Evolutionary conservation across 139 green algal species (phyloP), one percentile per base, ranked within the genome.

Genomic region (Raphidocelis subcapitata): DNA sequence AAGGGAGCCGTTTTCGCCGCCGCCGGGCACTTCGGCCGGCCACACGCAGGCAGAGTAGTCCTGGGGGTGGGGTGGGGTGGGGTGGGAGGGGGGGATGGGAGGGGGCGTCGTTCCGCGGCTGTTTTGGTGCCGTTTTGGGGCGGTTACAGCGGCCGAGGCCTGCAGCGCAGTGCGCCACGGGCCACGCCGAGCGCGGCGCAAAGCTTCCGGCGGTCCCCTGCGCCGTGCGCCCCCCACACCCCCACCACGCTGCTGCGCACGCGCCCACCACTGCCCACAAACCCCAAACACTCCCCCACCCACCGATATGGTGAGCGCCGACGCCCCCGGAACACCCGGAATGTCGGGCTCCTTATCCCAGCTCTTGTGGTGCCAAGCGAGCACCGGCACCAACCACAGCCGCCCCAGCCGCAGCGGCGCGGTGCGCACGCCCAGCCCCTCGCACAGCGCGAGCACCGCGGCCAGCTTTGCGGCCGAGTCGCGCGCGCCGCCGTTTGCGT

Each of bases 271-370:
- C n/a, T n/a, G n/a, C n/a, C n/a, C n/a, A n/a, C n/a, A n/a, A n/a
- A n/a, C n/a, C n/a, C n/a, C n/a, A n/a, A n/a, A n/a, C n/a, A n/a
- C n/a, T n/a, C n/a, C n/a, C n/a, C n/a, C n/a, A n/a, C 75, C n/a
- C 62, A 82, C 76, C 46, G 65, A 61, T 10, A 83, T 79, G 10
- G 81, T 86, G 60, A 73, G 59, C 1, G 60, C 3, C 18, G 12
- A 64, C 20, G 69, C 70, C 8, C 57, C 35, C 0, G 83, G 73
- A 29, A 86, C 71, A 1, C 74, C 76, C 0, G 73, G 62, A 23
- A 89, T 83, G 65, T 88, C 84, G 0, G 75, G 79, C 67, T 92
- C 87, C 26, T 21, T 32, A 62, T 92, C 86, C 3, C 72, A 93
- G 3, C 41, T 66, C 46, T 73, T 60, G 61, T 89, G 80, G 51